These are phyloP conservation scores for Dryas octopetala DNA, from an alignment of 306 rosid genomes.

Conservation along the genomic window DNA sequence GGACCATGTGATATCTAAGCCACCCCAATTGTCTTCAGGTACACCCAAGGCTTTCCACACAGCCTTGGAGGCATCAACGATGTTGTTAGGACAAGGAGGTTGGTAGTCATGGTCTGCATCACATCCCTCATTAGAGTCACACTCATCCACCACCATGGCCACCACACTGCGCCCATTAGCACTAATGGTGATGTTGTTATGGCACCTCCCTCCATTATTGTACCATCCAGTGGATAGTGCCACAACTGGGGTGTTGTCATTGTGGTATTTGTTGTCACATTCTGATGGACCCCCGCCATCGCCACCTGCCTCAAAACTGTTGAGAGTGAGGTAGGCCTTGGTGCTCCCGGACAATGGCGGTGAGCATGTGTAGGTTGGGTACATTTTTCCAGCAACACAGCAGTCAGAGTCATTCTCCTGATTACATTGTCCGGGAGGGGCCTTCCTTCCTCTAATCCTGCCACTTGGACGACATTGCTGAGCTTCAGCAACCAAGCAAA, in stretches of 20 bases:
- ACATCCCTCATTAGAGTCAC: constrained; percentile 57
- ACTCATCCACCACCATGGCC: constrained; percentile 65
- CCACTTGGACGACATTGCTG: constrained; percentile 27
- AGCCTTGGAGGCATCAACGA: constrained; percentile 47
- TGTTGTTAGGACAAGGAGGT: constrained; percentile 49
- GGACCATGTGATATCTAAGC: constrained; percentile 27
- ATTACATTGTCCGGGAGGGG: constrained; percentile 46
- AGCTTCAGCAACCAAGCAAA: not conserved
- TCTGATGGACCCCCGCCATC: constrained; percentile 50
- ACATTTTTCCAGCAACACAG: constrained; percentile 33
- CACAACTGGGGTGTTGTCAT: constrained; percentile 37
- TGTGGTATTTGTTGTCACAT: constrained; percentile 47
- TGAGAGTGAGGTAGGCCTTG: constrained; percentile 49
- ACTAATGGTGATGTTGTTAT: constrained; percentile 28
- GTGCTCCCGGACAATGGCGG: constrained; percentile 30
- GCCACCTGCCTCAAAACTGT: constrained; percentile 44
- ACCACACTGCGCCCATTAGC: constrained; percentile 50
- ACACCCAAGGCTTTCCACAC: constrained; percentile 38
- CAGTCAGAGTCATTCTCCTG: constrained; percentile 45
- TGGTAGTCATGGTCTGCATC: constrained; percentile 48
- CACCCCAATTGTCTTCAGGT: constrained; percentile 26
- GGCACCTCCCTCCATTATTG: constrained; percentile 36
- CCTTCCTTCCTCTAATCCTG: constrained; percentile 4
- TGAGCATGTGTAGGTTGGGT: constrained; percentile 41
- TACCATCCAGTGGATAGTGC: constrained; percentile 59